phyloP scores from a whole-genome alignment of 225 moss, liverwort and hornwort genomes.

The Asterella californica region DNA sequence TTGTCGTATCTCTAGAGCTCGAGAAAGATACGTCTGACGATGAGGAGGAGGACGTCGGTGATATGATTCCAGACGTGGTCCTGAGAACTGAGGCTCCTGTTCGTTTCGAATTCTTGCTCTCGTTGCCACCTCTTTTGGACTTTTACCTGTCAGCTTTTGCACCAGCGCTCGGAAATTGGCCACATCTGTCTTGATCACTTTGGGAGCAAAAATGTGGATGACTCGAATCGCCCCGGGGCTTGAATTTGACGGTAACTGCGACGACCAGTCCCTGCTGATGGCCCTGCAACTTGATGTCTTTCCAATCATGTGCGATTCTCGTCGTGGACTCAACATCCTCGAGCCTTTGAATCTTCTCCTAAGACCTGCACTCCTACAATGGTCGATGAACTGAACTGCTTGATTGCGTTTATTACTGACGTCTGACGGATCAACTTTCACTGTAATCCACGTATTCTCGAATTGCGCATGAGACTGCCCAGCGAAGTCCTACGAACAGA shows the following conservation, averaged over 20 bases:
- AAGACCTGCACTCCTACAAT: no score
- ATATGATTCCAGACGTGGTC: background rate
- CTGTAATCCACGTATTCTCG: no score
- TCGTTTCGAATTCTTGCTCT: conserved; percentile 2
- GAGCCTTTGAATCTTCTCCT: background rate
- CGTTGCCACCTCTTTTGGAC: conserved; percentile 20
- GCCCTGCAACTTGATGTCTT: background rate
- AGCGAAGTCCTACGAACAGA: no score
- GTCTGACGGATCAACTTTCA: no score
- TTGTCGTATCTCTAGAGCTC: background rate
- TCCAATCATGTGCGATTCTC: conserved; percentile 22
- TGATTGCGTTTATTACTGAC: no score
- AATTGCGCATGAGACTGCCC: no score
- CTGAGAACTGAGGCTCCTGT: background rate
- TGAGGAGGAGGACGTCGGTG: background rate
- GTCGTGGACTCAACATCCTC: conserved; percentile 21
- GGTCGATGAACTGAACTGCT: background rate
- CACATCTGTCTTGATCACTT: conserved; percentile 78
- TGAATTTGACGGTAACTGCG: conserved; percentile 3
- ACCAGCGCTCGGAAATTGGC: conserved; percentile 77
- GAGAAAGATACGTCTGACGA: background rate
- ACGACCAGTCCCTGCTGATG: conserved; percentile 10
- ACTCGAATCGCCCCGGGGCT: conserved; percentile 40
- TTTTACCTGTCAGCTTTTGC: conserved; percentile 69
- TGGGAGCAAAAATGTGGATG: conserved; percentile 80